Evolutionary conservation across 2,329 filamentous ascomycete species (phyloP).

Genomic region (Stachybotrys chartarum): DNA sequence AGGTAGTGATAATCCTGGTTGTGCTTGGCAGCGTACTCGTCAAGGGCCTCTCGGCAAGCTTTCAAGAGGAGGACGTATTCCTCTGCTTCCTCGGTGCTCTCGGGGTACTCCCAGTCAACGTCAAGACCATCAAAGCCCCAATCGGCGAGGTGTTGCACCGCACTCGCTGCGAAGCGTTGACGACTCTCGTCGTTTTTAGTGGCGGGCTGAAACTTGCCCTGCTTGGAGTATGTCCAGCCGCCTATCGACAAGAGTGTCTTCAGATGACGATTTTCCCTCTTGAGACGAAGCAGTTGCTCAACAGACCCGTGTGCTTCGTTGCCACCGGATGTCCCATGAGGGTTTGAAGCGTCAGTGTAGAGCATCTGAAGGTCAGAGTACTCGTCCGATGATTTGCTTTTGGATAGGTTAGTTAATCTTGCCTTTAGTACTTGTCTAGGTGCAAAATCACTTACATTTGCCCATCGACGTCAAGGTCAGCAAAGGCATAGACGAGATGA

Average conservation of each 20-base stretch:
- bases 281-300: conserved; percentile 70
- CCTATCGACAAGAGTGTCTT: conserved; percentile 79
- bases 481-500: conserved; percentile 61
- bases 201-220: conserved; percentile 46
- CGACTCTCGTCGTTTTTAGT: conserved; percentile 40
- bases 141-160: conserved; percentile 64
- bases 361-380: conserved; percentile 58
- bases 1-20: conserved; percentile 39
- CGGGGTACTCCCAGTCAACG: conserved; percentile 50
- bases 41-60: conserved; percentile 34
- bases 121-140: conserved; percentile 53
- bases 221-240: conserved; percentile 65
- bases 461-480: conserved; percentile 36
- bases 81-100: conserved; percentile 27
- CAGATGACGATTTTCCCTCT: conserved; percentile 67
- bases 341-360: conserved; percentile 51
- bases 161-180: conserved; percentile 57
- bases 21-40: conserved; percentile 30
- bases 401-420: not conserved
- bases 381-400: conserved; percentile 19
- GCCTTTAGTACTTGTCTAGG: not conserved
- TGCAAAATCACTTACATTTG: conserved; percentile 30
- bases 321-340: conserved; percentile 24
- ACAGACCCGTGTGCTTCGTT: conserved; percentile 70
- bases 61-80: conserved; percentile 35